Evolutionary conservation across 805 yeast genomes (phyloP), one percentile per base, ranked within the genome.

Genomic region (Myxozyma neglecta): DNA sequence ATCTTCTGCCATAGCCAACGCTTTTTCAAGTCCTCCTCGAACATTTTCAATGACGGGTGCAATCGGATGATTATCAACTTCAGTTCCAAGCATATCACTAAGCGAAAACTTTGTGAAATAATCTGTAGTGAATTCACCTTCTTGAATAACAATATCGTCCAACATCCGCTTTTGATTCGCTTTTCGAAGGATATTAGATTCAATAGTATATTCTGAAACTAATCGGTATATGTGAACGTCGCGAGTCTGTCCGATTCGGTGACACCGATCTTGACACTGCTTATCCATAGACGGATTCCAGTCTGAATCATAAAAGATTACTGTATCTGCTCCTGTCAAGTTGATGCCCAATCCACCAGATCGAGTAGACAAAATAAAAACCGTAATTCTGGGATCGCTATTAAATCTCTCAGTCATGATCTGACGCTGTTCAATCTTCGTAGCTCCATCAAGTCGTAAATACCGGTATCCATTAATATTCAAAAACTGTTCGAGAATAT

Each of bases 281-380:
- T 91, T 90, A 74, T 94, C 99, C 97, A 94, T 94, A 1, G 98
- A 96, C 1, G 99, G 99, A 72, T 94, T 94, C 99, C 99, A 93
- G 75, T 93, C 99, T 1, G 97, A 90, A 75, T 94, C 99, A 74
- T 96, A 94, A 76, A 94, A 96, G 7, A 94, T 90, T 48, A 94
- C 99, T 0, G 99, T 94, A 71, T 94, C 99, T 0, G 99, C 99
- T 72, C 98, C 99, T 0, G 99, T 94, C 67, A 94, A 77, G 71
- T 94, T 94, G 73, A 94, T 94, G 73, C 99, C 99, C 68, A 96
- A 80, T 42, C 99, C 99, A 74, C 99, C 99, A 1, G 99, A 94
- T 75, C 99, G 84, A 1, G 97, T 90, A 3, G 97, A 90, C 57
- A 94, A 75, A 53, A 94, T 94, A 70, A 94, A 94, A 18, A 92